A percentile compares a stretch with the other conserved stretches of the same genome.
phyloP scores from a whole-genome alignment of 106 monocot species.

The Platanthera guangdongensis region DNA sequence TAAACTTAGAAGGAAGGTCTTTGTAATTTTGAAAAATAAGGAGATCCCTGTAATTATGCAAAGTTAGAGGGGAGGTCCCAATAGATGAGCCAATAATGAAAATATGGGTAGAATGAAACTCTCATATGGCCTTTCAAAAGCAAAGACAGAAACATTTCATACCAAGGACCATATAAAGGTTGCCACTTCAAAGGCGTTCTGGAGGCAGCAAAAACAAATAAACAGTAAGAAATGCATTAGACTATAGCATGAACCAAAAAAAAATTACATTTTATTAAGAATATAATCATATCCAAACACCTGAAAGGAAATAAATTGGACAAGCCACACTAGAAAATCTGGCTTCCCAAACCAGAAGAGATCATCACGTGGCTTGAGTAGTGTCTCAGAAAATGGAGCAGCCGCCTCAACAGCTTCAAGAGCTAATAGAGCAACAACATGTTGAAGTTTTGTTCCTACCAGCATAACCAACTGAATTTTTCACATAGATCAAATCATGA shows the following conservation, averaged over 20 bases:
- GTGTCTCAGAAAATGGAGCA: constrained; percentile 58
- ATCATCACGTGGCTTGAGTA: constrained; percentile 75
- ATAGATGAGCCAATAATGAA: no score
- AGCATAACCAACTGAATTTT: constrained; percentile 57
- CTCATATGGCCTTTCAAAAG: no score
- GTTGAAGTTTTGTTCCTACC: constrained; percentile 71
- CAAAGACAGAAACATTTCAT: constrained; percentile 8
- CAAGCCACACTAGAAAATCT: constrained; percentile 57
- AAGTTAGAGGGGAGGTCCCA: no score
- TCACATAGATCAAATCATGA: neutral
- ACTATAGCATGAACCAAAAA: no score
- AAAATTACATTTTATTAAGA: no score
- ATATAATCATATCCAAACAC: constrained; percentile 11
- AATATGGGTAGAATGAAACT: no score
- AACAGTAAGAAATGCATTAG: neutral
- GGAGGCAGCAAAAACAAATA: constrained; percentile 17
- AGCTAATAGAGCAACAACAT: constrained; percentile 76
- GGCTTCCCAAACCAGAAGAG: constrained; percentile 91
- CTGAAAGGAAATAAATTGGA: constrained; percentile 92
- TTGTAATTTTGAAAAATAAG: no score
- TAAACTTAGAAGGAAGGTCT: no score
- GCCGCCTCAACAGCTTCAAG: constrained; percentile 56
- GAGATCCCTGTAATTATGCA: no score
- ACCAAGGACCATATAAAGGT: constrained; percentile 91
- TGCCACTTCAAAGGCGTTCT: constrained; percentile 97